Conservation (phyloP, 441 rosid genomes). For the Geranium incanum region DNA sequence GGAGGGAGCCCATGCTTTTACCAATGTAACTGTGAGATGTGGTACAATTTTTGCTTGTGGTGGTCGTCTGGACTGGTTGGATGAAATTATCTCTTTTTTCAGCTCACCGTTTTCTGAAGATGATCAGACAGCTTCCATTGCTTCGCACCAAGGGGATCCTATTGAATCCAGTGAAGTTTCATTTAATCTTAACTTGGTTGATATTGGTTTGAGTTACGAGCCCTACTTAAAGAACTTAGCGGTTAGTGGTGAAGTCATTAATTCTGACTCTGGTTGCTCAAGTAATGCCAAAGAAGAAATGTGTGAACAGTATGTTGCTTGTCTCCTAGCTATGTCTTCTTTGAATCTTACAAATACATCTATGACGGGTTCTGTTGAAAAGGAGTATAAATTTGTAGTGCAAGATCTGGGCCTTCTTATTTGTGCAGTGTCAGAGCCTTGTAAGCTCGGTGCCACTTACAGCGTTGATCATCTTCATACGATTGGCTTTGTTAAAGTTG, state of each 20-base stretch:
- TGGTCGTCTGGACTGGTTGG: conserved; percentile 96
- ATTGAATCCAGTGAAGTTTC: conserved; percentile 41
- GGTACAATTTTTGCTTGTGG: conserved; percentile 79
- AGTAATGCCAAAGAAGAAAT: conserved; percentile 24
- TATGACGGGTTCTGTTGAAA: conserved; percentile 34
- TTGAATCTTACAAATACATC: conserved; percentile 47
- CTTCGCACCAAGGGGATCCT: conserved; percentile 31
- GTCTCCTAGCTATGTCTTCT: conserved; percentile 87
- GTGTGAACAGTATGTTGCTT: conserved; percentile 40
- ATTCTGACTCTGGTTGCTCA: conserved; percentile 32
- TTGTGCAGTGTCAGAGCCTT: conserved; percentile 37
- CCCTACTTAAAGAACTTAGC: conserved; percentile 45
- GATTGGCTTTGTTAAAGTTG: conserved; percentile 80
- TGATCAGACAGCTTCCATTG: conserved; percentile 28
- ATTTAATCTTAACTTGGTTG: conserved; percentile 70
- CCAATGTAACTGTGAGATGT: conserved; percentile 63
- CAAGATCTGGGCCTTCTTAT: conserved; percentile 91
- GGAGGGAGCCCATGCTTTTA: conserved; percentile 35
- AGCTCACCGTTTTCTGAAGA: conserved; percentile 37
- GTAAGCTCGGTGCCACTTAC: conserved; percentile 48
- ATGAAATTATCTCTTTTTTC: conserved; percentile 65
- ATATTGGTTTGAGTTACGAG: conserved; percentile 86
- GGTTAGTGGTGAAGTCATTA: conserved; percentile 25
- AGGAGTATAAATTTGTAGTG: conserved; percentile 53
- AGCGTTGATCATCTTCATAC: conserved; percentile 54